phyloP scores from a whole-genome alignment of 2,329 filamentous ascomycete species.

The Tolypocladium tundrense region DNA sequence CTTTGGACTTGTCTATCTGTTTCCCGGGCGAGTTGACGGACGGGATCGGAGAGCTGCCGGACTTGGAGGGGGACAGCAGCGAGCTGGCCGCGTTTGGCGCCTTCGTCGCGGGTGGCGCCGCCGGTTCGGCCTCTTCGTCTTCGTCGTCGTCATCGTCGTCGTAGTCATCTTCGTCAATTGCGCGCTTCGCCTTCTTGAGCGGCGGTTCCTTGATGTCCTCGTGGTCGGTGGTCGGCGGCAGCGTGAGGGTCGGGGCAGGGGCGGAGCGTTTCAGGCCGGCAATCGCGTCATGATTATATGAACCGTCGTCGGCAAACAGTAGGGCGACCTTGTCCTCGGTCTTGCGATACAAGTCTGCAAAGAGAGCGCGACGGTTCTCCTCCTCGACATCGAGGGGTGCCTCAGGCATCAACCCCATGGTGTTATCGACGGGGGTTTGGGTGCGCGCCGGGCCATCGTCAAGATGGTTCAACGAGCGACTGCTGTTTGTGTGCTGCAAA shows the following conservation, averaged over 20 bases:
- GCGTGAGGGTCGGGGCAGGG: constrained; percentile 27
- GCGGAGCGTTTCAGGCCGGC: constrained; percentile 39
- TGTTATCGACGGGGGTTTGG: constrained; percentile 39
- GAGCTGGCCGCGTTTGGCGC: constrained; percentile 44
- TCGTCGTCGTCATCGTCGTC: constrained; percentile 76
- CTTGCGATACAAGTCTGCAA: constrained; percentile 67
- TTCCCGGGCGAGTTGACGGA: constrained; percentile 52
- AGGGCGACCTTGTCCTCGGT: constrained; percentile 67
- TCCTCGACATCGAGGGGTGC: constrained; percentile 52
- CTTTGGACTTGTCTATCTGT: constrained; percentile 42
- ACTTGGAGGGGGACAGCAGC: constrained; percentile 60
- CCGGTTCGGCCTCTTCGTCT: constrained; percentile 52
- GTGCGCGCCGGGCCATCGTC: constrained; percentile 49
- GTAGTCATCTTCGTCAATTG: constrained; percentile 78
- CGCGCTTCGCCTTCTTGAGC: constrained; percentile 63
- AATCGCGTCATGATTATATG: constrained; percentile 41
- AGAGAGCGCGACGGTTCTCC: constrained; percentile 61
- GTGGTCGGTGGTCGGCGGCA: constrained; percentile 49
- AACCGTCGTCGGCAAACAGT: constrained; percentile 56
- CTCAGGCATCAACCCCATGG: constrained; percentile 47
- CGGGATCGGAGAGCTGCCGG: constrained; percentile 55
- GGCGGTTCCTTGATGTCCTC: constrained; percentile 49
- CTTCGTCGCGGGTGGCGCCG: constrained; percentile 39
- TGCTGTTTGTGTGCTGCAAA: constrained; percentile 35
- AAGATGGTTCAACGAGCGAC: constrained; percentile 42